Conservation (phyloP, 2,329 filamentous ascomycete genomes). For the Alternaria ventricosa region DNA sequence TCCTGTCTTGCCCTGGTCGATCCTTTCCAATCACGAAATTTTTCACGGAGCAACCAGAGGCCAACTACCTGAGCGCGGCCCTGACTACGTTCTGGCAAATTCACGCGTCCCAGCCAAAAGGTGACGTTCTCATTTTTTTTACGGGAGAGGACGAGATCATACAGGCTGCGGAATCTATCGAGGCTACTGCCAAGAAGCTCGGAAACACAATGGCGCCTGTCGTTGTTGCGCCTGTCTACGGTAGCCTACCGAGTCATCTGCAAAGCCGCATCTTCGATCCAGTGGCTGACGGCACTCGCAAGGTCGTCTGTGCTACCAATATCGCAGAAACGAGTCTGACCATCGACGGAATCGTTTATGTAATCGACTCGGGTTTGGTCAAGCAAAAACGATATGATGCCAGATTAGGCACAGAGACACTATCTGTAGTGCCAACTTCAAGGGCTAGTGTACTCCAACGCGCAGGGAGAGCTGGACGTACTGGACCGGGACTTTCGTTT, state of each 20-base stretch:
- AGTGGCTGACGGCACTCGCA: too few relatives aligned
- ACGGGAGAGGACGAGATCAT: constrained; percentile 98
- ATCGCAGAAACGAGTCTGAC: constrained; percentile 96
- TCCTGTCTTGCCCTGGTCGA: too few relatives aligned
- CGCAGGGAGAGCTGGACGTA: too few relatives aligned
- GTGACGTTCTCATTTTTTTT: too few relatives aligned
- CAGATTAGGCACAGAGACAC: neutral
- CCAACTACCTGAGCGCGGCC: constrained; percentile 89
- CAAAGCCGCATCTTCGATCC: too few relatives aligned
- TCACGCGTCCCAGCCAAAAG: too few relatives aligned
- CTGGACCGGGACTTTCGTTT: too few relatives aligned
- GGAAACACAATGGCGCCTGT: constrained; percentile 85
- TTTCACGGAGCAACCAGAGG: constrained; percentile 70
- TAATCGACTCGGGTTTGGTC: constrained; percentile 93
- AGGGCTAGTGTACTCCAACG: too few relatives aligned
- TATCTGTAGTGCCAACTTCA: constrained; percentile 58
- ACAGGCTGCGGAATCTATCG: constrained; percentile 79
- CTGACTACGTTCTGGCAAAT: constrained; percentile 94
- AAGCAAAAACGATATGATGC: constrained; percentile 66
- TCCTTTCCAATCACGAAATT: neutral
- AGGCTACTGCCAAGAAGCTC: constrained; percentile 85
- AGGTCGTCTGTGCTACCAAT: constrained; percentile 92
- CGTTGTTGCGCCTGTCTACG: constrained; percentile 88
- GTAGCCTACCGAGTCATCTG: too few relatives aligned
- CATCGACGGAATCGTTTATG: constrained; percentile 96